Evolutionary conservation across 441 rosid species (phyloP).

Genomic region (Erodium texanum): DNA sequence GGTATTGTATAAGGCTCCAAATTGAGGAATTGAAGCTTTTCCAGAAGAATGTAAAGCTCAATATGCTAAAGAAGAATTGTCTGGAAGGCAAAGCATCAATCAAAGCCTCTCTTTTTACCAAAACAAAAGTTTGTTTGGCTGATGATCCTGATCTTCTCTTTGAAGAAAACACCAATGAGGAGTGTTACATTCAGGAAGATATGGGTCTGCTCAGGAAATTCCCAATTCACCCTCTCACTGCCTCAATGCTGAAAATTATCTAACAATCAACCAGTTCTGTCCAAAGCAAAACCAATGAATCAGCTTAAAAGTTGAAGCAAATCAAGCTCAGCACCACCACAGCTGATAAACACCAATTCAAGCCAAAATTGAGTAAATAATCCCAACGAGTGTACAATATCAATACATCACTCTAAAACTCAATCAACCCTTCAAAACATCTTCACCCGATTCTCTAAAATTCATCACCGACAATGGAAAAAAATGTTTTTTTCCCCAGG

Average conservation of each 20-base stretch:
- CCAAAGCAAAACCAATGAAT: not conserved
- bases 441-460: not conserved
- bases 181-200: not conserved
- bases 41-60: constrained; percentile 19
- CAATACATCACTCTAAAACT: not conserved
- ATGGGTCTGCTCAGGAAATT: not conserved
- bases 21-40: constrained; percentile 14
- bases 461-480: not conserved
- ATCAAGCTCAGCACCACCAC: not conserved
- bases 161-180: not conserved
- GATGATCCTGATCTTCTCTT: not conserved
- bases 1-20: constrained; percentile 20
- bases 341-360: not conserved
- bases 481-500: not conserved
- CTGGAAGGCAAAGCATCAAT: constrained; percentile 32
- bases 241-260: not conserved
- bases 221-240: not conserved
- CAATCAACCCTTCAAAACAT: not conserved
- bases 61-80: constrained; percentile 25
- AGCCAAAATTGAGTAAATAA: not conserved
- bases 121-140: not conserved
- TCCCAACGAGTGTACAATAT: not conserved
- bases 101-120: constrained; percentile 20
- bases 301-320: not conserved
- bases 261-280: not conserved